These are phyloP conservation scores for Diospyros kaki DNA, from an alignment of 148 eudicot genomes.

Conservation along the genomic window DNA sequence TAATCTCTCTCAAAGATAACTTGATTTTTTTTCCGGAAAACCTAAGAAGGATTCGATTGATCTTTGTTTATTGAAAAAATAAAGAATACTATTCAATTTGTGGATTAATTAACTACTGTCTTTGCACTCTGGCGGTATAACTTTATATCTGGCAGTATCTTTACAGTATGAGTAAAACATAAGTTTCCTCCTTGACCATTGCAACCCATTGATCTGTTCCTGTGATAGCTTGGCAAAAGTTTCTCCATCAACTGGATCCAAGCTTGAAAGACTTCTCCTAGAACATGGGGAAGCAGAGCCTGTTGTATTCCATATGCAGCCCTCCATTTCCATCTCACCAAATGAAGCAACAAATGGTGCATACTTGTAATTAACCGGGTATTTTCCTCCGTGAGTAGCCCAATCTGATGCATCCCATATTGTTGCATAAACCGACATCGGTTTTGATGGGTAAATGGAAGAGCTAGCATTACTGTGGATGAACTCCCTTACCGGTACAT, in stretches of 20 bases:
- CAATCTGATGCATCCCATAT: conserved; percentile 95
- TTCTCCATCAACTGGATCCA: conserved; percentile 75
- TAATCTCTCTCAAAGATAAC: too few relatives aligned
- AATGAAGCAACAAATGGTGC: conserved; percentile 78
- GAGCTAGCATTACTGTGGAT: conserved; percentile 44
- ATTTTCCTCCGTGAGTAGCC: conserved; percentile 97
- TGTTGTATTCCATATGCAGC: conserved; percentile 40
- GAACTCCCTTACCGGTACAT: conserved; percentile 80
- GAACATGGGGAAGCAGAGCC: conserved; percentile 29
- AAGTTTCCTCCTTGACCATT: conserved; percentile 67
- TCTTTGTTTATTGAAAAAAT: background rate
- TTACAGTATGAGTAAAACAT: conserved; percentile 87
- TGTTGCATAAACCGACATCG: conserved; percentile 74
- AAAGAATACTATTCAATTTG: background rate
- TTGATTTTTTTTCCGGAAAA: too few relatives aligned
- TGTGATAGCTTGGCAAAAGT: conserved; percentile 60
- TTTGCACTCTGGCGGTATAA: conserved; percentile 70
- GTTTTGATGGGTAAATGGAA: conserved; percentile 72
- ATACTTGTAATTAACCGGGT: conserved; percentile 76
- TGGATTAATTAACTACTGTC: conserved; percentile 17
- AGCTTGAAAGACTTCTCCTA: conserved; percentile 43
- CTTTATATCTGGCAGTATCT: conserved; percentile 69
- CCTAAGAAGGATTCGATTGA: too few relatives aligned
- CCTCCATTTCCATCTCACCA: conserved; percentile 55
- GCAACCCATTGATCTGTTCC: conserved; percentile 57